Evolutionary conservation across 176 grass and related monocot species (phyloP), one percentile per base, ranked within the genome.

Genomic region (Otatea glauca): DNA sequence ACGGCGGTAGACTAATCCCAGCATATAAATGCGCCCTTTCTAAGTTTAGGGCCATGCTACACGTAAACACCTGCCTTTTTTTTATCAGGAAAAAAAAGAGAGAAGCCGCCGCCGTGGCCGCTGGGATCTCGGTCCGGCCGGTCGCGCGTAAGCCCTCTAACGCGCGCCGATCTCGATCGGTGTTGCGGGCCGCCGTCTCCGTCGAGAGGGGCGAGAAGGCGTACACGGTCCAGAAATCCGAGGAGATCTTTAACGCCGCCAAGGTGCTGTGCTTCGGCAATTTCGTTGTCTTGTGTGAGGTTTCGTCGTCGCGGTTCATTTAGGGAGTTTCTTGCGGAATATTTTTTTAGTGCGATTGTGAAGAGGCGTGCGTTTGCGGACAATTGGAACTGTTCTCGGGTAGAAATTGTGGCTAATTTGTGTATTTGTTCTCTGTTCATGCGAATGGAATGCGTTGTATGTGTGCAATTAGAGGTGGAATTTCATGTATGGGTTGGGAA

Each of bases 231-330:
- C 70, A 91, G 18, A 96, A 93, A 71, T 96, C 94, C 6, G 94
- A 93, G 84, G 91, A 96, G 92, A 96, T 93, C 83, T 93, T 93
- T 76, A 96, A 89, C 79, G 94, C 91, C 4, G 91, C 94, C 79
- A 96, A 93, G 94, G 92, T 92, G 29, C 42, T 42, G 0, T 1
- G 23, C 7, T 6, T 61, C 25, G 17, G 17, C 24, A 34, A 1
- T 48, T 4, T 24, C 12, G 45, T 43, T 4, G 5, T 5, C 13
- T 24, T 4, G 70, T 54, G 21, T 7, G 34, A 1, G 21, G 6
- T 38, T 41, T 2, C 43, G 11, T 53, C 44, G 13, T 41, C 29
- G 21, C 13, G 27, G 38, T 38, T 49, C 42, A 0, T 23, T 34
- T 5, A 61, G 53, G 54, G 10, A 15, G 24, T 45, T 21, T 32